These are phyloP conservation scores for Amanita jacksonii DNA, from an alignment of 768 basidiomycete genomes.

Conservation along the genomic window DNA sequence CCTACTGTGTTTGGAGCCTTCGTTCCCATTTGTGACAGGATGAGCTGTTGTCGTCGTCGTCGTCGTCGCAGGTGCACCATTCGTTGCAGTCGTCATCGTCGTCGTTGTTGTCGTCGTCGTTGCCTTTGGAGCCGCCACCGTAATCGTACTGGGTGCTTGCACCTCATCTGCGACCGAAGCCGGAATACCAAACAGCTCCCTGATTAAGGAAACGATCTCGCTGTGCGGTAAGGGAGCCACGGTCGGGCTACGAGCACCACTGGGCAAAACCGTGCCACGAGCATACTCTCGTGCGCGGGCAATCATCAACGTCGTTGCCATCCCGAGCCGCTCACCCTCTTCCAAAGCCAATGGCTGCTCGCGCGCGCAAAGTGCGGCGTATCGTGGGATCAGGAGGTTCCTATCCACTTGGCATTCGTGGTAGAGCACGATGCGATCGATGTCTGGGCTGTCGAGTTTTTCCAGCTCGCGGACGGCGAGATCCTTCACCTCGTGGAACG, in stretches of 20 bases:
- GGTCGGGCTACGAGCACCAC: constrained; percentile 26
- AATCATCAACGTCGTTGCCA: constrained; percentile 44
- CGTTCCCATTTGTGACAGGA: not conserved
- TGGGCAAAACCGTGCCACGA: constrained; percentile 21
- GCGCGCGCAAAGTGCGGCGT: constrained; percentile 41
- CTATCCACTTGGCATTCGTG: constrained; percentile 41
- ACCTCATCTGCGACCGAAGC: not conserved
- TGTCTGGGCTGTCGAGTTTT: constrained; percentile 4
- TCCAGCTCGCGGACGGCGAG: constrained; percentile 4
- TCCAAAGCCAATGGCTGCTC: constrained; percentile 38
- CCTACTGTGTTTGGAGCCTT: not conserved
- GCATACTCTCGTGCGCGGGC: constrained; percentile 44
- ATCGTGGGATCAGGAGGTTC: constrained; percentile 40
- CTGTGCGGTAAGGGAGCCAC: constrained; percentile 21
- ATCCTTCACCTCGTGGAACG: constrained; percentile 23
- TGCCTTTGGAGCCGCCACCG: not conserved
- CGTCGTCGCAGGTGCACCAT: not conserved
- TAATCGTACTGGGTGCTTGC: not conserved
- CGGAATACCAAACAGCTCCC: constrained; percentile 21
- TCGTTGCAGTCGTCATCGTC: not conserved
- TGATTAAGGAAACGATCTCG: constrained; percentile 27
- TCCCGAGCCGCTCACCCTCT: constrained; percentile 48
- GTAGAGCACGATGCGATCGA: constrained; percentile 36
- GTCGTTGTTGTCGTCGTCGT: not conserved
- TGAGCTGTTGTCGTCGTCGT: not conserved